Conservation (phyloP, 2,329 filamentous ascomycete genomes). For the Mycogone perniciosa region DNA sequence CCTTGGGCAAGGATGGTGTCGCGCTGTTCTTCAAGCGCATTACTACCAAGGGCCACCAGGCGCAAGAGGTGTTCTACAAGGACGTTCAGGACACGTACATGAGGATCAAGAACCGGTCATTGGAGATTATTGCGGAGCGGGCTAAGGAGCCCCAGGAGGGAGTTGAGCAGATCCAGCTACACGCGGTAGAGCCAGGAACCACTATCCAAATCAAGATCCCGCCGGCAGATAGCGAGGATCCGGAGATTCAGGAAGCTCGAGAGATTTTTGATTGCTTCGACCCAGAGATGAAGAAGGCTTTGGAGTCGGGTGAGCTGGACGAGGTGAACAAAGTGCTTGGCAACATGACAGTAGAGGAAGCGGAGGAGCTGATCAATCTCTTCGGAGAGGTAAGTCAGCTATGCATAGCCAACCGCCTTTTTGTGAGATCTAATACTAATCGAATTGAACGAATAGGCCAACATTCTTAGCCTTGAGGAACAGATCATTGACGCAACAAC, state of each 20-base stretch:
- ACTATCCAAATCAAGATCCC: conserved; percentile 86
- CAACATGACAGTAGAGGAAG: conserved; percentile 82
- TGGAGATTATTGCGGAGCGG: conserved; percentile 58
- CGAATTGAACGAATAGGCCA: conserved; percentile 45
- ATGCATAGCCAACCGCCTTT: not conserved
- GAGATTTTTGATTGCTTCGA: conserved; percentile 79
- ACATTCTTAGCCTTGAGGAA: conserved; percentile 85
- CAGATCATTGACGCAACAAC: conserved; percentile 94
- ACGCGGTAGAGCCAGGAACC: conserved; percentile 89
- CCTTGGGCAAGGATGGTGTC: conserved; percentile 81
- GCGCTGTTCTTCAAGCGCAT: conserved; percentile 94
- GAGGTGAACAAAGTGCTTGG: conserved; percentile 54
- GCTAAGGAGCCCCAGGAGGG: conserved; percentile 51
- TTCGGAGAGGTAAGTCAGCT: conserved; percentile 56
- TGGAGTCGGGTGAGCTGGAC: conserved; percentile 85
- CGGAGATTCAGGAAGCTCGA: conserved; percentile 56
- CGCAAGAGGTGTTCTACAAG: conserved; percentile 82
- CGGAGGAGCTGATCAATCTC: conserved; percentile 76
- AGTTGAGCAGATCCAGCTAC: conserved; percentile 94
- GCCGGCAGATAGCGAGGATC: conserved; percentile 58
- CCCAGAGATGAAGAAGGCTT: conserved; percentile 70
- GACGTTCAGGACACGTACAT: conserved; percentile 86
- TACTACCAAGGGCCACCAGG: conserved; percentile 82
- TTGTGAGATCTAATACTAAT: not conserved
- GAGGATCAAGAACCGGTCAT: conserved; percentile 69